These are phyloP conservation scores for Boletellus ananiceps DNA, from an alignment of 768 basidiomycete species.

Conservation along the genomic window DNA sequence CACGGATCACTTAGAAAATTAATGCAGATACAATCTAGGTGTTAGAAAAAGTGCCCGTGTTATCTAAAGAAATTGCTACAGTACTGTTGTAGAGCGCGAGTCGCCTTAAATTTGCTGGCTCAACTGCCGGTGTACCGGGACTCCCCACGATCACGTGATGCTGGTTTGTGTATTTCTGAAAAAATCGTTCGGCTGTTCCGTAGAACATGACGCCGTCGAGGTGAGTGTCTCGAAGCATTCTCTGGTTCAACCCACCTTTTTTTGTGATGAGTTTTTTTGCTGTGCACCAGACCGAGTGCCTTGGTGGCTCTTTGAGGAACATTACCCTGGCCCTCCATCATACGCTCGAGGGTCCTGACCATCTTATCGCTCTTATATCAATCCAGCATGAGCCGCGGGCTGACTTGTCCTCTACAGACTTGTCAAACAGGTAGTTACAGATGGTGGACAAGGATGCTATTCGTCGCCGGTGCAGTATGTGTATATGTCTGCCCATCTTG, in stretches of 20 bases:
- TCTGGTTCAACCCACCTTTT: background rate
- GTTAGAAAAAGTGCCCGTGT: no score
- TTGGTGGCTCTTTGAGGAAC: conserved; percentile 30
- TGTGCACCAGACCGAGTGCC: conserved; percentile 36
- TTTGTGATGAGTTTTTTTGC: conserved; percentile 31
- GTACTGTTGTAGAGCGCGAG: no score
- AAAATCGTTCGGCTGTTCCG: no score
- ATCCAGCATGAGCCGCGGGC: conserved; percentile 2
- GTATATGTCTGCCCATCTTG: background rate
- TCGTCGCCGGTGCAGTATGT: background rate
- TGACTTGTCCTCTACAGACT: background rate
- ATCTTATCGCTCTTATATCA: background rate
- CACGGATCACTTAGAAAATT: no score
- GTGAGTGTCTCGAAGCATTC: no score
- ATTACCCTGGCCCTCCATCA: conserved; percentile 28
- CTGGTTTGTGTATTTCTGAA: no score
- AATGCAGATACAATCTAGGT: no score
- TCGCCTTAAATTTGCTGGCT: no score
- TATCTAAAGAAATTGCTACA: no score
- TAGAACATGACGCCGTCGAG: no score
- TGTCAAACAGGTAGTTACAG: background rate
- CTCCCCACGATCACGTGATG: no score
- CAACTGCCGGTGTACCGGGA: no score
- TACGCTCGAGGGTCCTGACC: conserved; percentile 35
- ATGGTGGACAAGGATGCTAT: background rate